Conservation (phyloP, 2,329 filamentous ascomycete genomes). For the Trichoderma sp. region DNA sequence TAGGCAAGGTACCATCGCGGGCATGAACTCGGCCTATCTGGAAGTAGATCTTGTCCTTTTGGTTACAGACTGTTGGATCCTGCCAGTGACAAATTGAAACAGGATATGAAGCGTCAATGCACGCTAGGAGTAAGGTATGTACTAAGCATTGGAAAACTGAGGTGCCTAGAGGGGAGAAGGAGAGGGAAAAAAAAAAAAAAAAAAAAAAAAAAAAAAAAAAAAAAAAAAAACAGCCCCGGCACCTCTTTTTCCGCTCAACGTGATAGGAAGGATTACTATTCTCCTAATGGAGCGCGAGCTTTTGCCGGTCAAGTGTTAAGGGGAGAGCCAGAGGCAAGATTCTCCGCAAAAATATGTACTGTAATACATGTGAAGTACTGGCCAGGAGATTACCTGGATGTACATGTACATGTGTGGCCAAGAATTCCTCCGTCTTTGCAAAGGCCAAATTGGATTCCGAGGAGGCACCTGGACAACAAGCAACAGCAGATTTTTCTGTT, state of each 20-base stretch:
- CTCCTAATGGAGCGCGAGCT: conserved; percentile 1
- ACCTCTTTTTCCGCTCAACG: background rate
- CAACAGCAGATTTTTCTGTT: background rate
- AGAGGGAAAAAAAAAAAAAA: no score
- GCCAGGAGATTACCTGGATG: background rate
- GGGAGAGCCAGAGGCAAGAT: background rate
- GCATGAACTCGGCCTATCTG: background rate
- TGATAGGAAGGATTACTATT: conserved; percentile 14
- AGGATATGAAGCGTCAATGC: background rate
- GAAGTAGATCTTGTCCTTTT: background rate
- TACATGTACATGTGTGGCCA: background rate
- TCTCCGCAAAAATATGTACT: background rate
- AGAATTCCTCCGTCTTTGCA: background rate
- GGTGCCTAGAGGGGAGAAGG: background rate
- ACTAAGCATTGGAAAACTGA: background rate
- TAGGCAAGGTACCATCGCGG: background rate
- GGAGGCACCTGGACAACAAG: background rate
- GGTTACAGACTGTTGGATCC: background rate
- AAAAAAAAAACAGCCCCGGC: background rate
- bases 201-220: background rate
- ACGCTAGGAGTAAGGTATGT: no score
- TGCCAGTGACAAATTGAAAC: background rate
- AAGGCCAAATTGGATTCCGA: background rate
- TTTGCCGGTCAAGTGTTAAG: background rate
- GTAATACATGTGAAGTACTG: background rate